Conservation (phyloP, 208 protist species). For the Crithidia fasciculata region DNA sequence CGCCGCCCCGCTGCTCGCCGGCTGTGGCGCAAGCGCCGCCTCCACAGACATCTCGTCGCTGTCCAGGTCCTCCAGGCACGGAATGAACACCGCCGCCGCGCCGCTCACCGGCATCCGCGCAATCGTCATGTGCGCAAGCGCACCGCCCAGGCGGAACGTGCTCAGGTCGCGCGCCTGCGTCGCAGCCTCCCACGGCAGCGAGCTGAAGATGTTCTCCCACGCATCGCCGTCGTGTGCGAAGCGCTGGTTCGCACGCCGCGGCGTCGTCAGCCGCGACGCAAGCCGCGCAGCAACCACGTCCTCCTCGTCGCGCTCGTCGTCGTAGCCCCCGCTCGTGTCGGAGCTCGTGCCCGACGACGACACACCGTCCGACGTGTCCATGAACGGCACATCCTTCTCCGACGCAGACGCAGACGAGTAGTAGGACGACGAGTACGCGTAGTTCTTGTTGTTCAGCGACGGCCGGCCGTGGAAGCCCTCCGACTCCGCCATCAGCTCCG, state of each 20-base stretch:
- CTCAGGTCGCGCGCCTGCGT: constrained; percentile 55
- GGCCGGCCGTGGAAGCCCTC: constrained; percentile 34
- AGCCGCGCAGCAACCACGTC: constrained; percentile 16
- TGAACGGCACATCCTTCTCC: constrained; percentile 34
- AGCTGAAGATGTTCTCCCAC: constrained; percentile 54
- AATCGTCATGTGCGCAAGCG: constrained; percentile 49
- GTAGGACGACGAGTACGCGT: constrained; percentile 29
- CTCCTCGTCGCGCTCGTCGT: constrained; percentile 50
- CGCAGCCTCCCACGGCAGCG: constrained; percentile 50
- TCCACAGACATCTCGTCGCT: constrained; percentile 48
- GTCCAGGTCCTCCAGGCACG: constrained; percentile 70
- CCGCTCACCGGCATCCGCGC: constrained; percentile 46
- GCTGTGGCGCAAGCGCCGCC: constrained; percentile 30
- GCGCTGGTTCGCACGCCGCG: constrained; percentile 9
- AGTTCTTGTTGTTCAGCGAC: constrained; percentile 32
- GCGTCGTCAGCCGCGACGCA: constrained; percentile 14
- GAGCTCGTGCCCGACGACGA: constrained; percentile 46
- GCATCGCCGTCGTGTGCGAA: constrained; percentile 29
- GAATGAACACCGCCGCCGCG: constrained; percentile 67
- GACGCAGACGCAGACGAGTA: constrained; percentile 35
- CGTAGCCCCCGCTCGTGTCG: constrained; percentile 35
- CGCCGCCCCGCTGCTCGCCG: neutral
- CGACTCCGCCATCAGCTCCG: constrained; percentile 57
- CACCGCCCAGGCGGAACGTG: constrained; percentile 45
- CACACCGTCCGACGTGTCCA: constrained; percentile 45